Evolutionary conservation across 345 rosid genomes (phyloP), one percentile per base, ranked within the genome.

Genomic region (Luvunga scandens): DNA sequence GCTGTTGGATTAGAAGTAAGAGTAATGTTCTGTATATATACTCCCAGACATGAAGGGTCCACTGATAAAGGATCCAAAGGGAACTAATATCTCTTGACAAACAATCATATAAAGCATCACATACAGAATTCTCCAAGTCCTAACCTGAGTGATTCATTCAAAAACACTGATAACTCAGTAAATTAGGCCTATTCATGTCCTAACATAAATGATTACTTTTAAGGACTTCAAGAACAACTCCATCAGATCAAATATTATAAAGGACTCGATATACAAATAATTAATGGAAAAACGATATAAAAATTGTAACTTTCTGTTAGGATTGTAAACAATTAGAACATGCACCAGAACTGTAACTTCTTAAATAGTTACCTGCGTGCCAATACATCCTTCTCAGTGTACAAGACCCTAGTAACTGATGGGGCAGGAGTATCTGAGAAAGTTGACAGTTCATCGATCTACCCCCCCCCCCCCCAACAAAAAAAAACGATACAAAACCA

Each of bases 361-460:
- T 2, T 42, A 9, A 4, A 42, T 0, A 19, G 57, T 80, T 70
- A 94, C 99, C 99, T 78, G 75, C 99, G 93, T 2, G 94, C 98
- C 79, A 81, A 82, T 27, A 95, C 91, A 81, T 95, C 99, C 81
- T 89, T 90, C 19, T 91, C 90, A 62, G 92, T 75, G 86, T 93
- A 95, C 33, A 95, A 89, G 75, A 95, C 79, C 88, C 98, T 87
- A 1, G 99, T 95, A 25, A 95, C 97, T 13, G 98, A 88, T 65
- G 99, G 97, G 55, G 94, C 88, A 75, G 96, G 93, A 45, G 97
- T 68, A 64, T 95, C 98, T 69, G 98, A 93, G 86, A 95, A 90
- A 81, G 80, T 79, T 9, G 99, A 89, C 5, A 93, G 92, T 82
- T 91, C 96, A 79, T 93, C 95, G 87, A 95, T 90, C 98, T 92